Evolutionary conservation across 2,329 filamentous ascomycete genomes (phyloP).

Genomic region (Cytospora mali): DNA sequence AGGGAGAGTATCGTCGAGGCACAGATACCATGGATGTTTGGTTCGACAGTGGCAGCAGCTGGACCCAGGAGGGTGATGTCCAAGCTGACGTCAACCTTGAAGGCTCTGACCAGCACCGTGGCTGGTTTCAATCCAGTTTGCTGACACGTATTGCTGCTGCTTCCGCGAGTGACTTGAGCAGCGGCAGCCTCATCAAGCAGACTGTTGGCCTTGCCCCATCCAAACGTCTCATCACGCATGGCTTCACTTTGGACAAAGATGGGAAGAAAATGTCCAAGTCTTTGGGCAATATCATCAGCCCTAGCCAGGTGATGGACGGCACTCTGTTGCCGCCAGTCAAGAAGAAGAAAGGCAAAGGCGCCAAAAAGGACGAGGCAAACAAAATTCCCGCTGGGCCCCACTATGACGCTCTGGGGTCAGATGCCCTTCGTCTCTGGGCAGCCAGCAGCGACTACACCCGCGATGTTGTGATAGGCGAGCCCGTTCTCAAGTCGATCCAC

Average conservation of each 20-base stretch:
- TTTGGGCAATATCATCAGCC: slow-evolving; percentile 82
- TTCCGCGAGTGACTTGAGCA: slow-evolving; percentile 40
- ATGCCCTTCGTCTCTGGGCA: slow-evolving; percentile 87
- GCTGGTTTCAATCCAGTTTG: slow-evolving; percentile 97
- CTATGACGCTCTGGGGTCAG: slow-evolving; percentile 77
- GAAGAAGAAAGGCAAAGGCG: slow-evolving; percentile 56
- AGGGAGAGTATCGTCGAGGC: slow-evolving; percentile 68
- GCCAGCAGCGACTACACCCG: slow-evolving; percentile 89
- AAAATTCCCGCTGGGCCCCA: slow-evolving; percentile 26
- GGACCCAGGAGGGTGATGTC: slow-evolving; percentile 60
- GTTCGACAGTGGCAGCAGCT: slow-evolving; percentile 98
- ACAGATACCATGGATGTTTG: slow-evolving; percentile 99
- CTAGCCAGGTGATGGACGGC: slow-evolving; percentile 82
- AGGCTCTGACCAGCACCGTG: slow-evolving; percentile 92
- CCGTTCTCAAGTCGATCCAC: slow-evolving; percentile 76
- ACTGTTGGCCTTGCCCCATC: slow-evolving; percentile 66
- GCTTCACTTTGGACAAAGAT: slow-evolving; percentile 84
- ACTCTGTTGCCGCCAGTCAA: slow-evolving; percentile 73
- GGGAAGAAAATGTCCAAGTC: slow-evolving; percentile 99
- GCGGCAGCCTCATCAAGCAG: slow-evolving; percentile 37
- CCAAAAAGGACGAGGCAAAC: slow-evolving; percentile 43
- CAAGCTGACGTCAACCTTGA: slow-evolving; percentile 89
- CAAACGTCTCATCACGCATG: slow-evolving; percentile 88
- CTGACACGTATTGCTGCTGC: slow-evolving; percentile 78
- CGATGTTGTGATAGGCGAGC: slow-evolving; percentile 80